phyloP scores from a whole-genome alignment of 2,329 filamentous ascomycete genomes.

The Talaromyces rugulosus region DNA sequence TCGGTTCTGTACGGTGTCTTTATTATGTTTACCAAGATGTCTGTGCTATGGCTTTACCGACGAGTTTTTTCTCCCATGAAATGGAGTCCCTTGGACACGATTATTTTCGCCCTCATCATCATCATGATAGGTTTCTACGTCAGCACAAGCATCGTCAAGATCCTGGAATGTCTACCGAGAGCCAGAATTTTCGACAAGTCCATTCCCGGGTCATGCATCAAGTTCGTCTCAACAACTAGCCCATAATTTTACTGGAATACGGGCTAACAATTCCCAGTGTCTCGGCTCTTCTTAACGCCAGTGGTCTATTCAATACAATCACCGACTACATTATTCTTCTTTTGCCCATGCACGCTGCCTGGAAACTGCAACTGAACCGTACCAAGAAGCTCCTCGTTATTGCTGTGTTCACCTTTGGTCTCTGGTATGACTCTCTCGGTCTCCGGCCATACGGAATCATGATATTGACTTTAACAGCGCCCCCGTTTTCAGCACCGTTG shows the following conservation, averaged over 20 bases:
- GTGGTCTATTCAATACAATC: slow-evolving; percentile 15
- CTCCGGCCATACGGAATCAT: not conserved
- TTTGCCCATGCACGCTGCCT: slow-evolving; percentile 13
- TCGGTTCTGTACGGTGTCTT: slow-evolving; percentile 19
- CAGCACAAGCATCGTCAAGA: slow-evolving; percentile 15
- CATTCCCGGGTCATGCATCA: slow-evolving; percentile 15
- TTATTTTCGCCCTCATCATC: slow-evolving; percentile 15
- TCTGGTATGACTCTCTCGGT: slow-evolving; percentile 6
- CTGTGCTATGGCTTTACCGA: slow-evolving; percentile 19
- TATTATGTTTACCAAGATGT: slow-evolving; percentile 21
- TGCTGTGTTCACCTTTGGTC: slow-evolving; percentile 13
- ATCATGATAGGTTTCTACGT: slow-evolving; percentile 17
- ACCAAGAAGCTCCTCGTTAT: slow-evolving; percentile 9
- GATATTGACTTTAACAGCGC: not conserved
- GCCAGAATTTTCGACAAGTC: slow-evolving; percentile 14
- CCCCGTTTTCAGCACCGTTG: slow-evolving; percentile 12
- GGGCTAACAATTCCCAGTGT: not conserved
- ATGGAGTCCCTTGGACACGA: slow-evolving; percentile 12
- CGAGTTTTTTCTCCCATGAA: slow-evolving; percentile 17
- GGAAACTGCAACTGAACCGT: slow-evolving; percentile 13
- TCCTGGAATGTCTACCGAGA: slow-evolving; percentile 17
- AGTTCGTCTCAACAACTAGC: slow-evolving; percentile 1
- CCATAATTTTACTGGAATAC: not conserved
- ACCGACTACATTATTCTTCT: slow-evolving; percentile 16
- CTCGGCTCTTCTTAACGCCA: slow-evolving; percentile 11